A percentile compares a stretch with the other conserved stretches of the same genome.
Conservation (phyloP, 306 rosid species). For the Hippophae tibetana region DNA sequence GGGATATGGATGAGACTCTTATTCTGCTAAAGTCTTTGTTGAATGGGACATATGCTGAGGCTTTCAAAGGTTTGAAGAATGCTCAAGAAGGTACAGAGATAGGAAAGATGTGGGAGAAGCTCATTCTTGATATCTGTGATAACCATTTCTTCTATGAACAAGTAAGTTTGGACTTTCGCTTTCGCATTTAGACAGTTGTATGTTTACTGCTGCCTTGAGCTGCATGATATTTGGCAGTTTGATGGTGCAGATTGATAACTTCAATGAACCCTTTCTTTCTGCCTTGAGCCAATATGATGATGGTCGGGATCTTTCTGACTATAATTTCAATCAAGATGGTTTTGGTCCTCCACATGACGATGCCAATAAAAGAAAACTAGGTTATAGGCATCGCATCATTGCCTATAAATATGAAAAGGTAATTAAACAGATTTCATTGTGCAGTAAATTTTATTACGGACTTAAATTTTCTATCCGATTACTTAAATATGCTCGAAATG, state of each 20-base stretch:
- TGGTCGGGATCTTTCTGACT: slow-evolving; percentile 63
- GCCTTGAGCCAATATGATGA: slow-evolving; percentile 56
- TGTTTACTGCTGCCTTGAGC: neutral
- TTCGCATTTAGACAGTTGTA: neutral
- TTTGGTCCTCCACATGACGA: slow-evolving; percentile 51
- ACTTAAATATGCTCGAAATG: no score
- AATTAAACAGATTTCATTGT: slow-evolving; percentile 1
- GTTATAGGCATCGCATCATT: slow-evolving; percentile 74
- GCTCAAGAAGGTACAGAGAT: slow-evolving; percentile 63
- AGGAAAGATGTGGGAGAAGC: slow-evolving; percentile 79
- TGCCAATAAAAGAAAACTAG: slow-evolving; percentile 60
- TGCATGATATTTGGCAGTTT: neutral
- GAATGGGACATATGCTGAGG: slow-evolving; percentile 60
- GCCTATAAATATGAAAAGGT: slow-evolving; percentile 63
- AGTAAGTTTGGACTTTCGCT: slow-evolving; percentile 35
- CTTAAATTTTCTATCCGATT: neutral
- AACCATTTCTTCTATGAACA: slow-evolving; percentile 74
- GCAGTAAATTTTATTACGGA: neutral
- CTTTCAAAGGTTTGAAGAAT: slow-evolving; percentile 58
- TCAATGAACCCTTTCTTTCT: slow-evolving; percentile 64
- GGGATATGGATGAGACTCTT: slow-evolving; percentile 99
- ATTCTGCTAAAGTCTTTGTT: slow-evolving; percentile 76
- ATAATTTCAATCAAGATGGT: slow-evolving; percentile 68
- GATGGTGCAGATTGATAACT: slow-evolving; percentile 70
- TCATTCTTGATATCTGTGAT: slow-evolving; percentile 72